A percentile compares a stretch with the other conserved stretches of the same genome.
Conservation (phyloP, 2,329 filamentous ascomycete species). For the Gnomoniopsis sp. region DNA sequence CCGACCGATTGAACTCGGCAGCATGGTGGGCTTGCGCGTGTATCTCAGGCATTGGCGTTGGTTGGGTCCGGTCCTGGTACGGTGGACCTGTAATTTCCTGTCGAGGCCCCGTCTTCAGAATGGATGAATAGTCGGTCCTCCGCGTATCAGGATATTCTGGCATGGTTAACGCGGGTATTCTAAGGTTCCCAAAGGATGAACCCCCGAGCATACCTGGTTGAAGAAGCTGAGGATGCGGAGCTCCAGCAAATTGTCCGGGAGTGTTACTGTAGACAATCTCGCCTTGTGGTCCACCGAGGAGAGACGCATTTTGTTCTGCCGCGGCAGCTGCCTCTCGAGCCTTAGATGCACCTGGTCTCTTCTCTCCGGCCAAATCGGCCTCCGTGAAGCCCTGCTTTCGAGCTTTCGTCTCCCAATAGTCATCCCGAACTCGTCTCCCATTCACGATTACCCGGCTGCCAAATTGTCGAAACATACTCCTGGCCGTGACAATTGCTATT, state of each 20-base stretch:
- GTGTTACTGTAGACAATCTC: slow-evolving; percentile 87
- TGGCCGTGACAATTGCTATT: slow-evolving; percentile 95
- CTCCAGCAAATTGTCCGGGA: slow-evolving; percentile 61
- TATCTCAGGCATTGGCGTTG: slow-evolving; percentile 73
- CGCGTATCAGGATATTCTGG: slow-evolving; percentile 75
- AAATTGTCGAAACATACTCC: slow-evolving; percentile 98
- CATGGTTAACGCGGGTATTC: slow-evolving; percentile 81
- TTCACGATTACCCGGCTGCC: slow-evolving; percentile 90
- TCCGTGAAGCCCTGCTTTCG: slow-evolving; percentile 98
- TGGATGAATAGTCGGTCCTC: slow-evolving; percentile 76
- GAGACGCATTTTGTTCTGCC: slow-evolving; percentile 56
- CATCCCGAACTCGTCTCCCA: slow-evolving; percentile 87
- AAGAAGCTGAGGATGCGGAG: slow-evolving; percentile 65
- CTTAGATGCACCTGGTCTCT: slow-evolving; percentile 88
- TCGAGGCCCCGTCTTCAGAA: slow-evolving; percentile 72
- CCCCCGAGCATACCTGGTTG: slow-evolving; percentile 69
- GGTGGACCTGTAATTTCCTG: slow-evolving; percentile 85
- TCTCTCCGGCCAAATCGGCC: slow-evolving; percentile 91
- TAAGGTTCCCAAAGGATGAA: slow-evolving; percentile 56
- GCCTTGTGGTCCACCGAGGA: slow-evolving; percentile 67
- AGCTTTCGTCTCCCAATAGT: slow-evolving; percentile 98
- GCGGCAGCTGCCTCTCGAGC: slow-evolving; percentile 77
- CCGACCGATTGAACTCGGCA: slow-evolving; percentile 82
- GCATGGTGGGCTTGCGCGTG: slow-evolving; percentile 83
- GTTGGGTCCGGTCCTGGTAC: slow-evolving; percentile 82